Conservation (phyloP, 2,329 filamentous ascomycete genomes). For the Exophiala aquamarina region DNA sequence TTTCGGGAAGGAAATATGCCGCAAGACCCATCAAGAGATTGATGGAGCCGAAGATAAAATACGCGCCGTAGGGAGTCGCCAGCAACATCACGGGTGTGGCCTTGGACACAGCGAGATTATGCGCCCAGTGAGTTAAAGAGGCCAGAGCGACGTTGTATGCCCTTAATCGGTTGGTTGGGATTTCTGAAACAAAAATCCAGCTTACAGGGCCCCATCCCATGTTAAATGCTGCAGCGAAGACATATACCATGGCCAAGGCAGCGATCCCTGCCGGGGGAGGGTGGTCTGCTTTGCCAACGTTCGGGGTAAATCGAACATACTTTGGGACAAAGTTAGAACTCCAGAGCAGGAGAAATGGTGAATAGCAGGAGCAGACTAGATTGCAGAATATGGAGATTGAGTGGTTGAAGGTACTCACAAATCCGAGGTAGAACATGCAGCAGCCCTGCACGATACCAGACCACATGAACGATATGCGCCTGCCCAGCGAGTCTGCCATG, state of each 20-base stretch:
- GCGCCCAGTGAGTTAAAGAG: conserved; percentile 69
- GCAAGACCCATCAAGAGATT: conserved; percentile 67
- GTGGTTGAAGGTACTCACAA: conserved; percentile 33
- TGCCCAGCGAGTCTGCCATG: conserved; percentile 68
- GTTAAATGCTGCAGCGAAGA: conserved; percentile 69
- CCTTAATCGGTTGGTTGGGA: conserved; percentile 65
- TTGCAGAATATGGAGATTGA: background rate
- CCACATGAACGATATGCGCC: conserved; percentile 58
- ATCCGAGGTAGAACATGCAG: conserved; percentile 69
- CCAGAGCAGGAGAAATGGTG: too few species aligned
- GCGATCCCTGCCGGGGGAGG: conserved; percentile 68
- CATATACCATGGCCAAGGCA: conserved; percentile 69
- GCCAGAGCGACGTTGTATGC: conserved; percentile 67
- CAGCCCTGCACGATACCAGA: conserved; percentile 62
- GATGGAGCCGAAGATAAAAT: conserved; percentile 68
- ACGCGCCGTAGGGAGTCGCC: conserved; percentile 58
- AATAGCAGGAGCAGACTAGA: too few species aligned
- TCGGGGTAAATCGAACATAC: conserved; percentile 64
- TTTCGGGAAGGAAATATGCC: conserved; percentile 69
- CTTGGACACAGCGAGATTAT: conserved; percentile 70
- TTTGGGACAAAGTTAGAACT: too few species aligned
- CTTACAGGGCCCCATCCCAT: conserved; percentile 70
- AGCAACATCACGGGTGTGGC: conserved; percentile 54
- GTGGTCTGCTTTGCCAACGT: conserved; percentile 47
- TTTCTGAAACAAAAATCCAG: conserved; percentile 72